These are phyloP conservation scores for Ehretia macrophylla DNA, from an alignment of 257 asterid genomes.

Conservation along the genomic window DNA sequence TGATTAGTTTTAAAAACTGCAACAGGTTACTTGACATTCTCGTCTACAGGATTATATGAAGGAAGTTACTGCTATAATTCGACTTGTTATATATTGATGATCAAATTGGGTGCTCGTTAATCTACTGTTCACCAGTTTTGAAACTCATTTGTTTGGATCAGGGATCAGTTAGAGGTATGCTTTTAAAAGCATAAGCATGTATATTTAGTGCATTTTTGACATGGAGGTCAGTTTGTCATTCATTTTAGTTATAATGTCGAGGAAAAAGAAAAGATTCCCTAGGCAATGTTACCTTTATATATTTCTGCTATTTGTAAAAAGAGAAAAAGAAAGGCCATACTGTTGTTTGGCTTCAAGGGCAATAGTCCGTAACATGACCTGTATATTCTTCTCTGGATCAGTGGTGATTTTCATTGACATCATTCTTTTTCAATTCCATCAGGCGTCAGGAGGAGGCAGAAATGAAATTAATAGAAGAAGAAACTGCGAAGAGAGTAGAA, in stretches of 20 bases:
- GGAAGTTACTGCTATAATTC: slow-evolving; percentile 38
- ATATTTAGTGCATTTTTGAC: slow-evolving; percentile 58
- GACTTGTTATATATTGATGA: slow-evolving; percentile 64
- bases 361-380: slow-evolving; percentile 10
- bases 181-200: slow-evolving; percentile 69
- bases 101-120: slow-evolving; percentile 69
- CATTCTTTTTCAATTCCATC: slow-evolving; percentile 27
- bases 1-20: slow-evolving; percentile 48
- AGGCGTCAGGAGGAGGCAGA: slow-evolving; percentile 97
- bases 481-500: slow-evolving; percentile 80
- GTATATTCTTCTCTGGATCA: slow-evolving; percentile 9
- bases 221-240: slow-evolving; percentile 88
- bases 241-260: slow-evolving; percentile 26
- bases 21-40: slow-evolving; percentile 46
- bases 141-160: slow-evolving; percentile 85
- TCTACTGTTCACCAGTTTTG: slow-evolving; percentile 80
- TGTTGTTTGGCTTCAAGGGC: slow-evolving; percentile 18
- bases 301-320: slow-evolving; percentile 9
- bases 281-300: slow-evolving; percentile 58
- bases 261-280: neutral
- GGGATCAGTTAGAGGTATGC: slow-evolving; percentile 94
- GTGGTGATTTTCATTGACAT: slow-evolving; percentile 14
- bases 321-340: neutral
- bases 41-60: slow-evolving; percentile 6
- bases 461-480: slow-evolving; percentile 84